phyloP scores from a whole-genome alignment of 805 yeast species.

The Kurtzmaniella cleridarum region DNA sequence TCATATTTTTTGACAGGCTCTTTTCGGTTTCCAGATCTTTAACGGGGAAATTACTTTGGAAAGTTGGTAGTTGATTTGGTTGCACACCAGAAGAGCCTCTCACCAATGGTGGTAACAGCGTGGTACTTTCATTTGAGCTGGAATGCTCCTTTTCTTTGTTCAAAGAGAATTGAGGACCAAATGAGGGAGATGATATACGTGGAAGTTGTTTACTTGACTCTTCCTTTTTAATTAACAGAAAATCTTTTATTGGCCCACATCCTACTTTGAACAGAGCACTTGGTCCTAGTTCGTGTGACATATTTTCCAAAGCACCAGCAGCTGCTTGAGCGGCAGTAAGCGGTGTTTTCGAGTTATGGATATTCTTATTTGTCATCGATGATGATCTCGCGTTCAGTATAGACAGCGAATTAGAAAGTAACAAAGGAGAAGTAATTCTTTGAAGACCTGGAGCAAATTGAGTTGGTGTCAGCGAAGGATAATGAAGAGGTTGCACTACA shows the following conservation, averaged over 20 bases:
- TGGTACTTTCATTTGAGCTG: slow-evolving; percentile 8
- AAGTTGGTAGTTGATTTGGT: slow-evolving; percentile 23
- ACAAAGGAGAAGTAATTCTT: slow-evolving; percentile 59
- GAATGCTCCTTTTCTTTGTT: slow-evolving; percentile 9
- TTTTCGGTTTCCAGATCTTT: neutral
- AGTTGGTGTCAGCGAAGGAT: slow-evolving; percentile 65
- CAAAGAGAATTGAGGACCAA: slow-evolving; percentile 40
- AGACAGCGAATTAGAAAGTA: slow-evolving; percentile 47
- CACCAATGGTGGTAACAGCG: slow-evolving; percentile 20
- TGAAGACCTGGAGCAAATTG: slow-evolving; percentile 64
- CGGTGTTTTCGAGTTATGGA: slow-evolving; percentile 1
- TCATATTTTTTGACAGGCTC: slow-evolving; percentile 1
- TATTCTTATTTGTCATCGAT: slow-evolving; percentile 1
- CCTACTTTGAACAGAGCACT: slow-evolving; percentile 33
- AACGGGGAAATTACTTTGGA: slow-evolving; percentile 13
- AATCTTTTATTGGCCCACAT: slow-evolving; percentile 12
- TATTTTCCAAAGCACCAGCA: slow-evolving; percentile 40
- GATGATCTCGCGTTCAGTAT: slow-evolving; percentile 33
- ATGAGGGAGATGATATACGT: slow-evolving; percentile 35
- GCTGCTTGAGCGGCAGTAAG: slow-evolving; percentile 25
- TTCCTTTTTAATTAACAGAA: slow-evolving; percentile 32
- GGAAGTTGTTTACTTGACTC: slow-evolving; percentile 12
- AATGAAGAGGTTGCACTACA: slow-evolving; percentile 52
- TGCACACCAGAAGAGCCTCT: neutral
- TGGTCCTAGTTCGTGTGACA: slow-evolving; percentile 41